Evolutionary conservation across 2,329 filamentous ascomycete genomes (phyloP).

Genomic region (Neoscytalidium dimidiatum): DNA sequence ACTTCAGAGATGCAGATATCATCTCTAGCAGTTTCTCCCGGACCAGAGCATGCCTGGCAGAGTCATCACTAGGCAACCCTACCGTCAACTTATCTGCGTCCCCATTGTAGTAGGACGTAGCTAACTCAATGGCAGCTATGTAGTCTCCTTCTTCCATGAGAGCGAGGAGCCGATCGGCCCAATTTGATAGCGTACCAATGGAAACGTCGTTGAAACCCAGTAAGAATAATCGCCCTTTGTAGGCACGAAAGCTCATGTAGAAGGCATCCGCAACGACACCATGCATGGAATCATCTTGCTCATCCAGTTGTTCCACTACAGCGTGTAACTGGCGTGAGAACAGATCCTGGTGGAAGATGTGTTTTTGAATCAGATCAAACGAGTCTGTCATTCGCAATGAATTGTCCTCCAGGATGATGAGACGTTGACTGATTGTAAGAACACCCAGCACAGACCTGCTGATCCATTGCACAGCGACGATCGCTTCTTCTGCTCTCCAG

Average conservation of each 20-base stretch:
- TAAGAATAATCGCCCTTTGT: slow-evolving; percentile 90
- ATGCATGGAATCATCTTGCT: slow-evolving; percentile 86
- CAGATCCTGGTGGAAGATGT: slow-evolving; percentile 87
- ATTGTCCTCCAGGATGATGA: slow-evolving; percentile 89
- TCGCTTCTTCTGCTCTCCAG: slow-evolving; percentile 93
- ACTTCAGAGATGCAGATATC: slow-evolving; percentile 87
- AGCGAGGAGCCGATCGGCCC: slow-evolving; percentile 90
- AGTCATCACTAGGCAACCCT: slow-evolving; percentile 82
- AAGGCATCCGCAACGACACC: slow-evolving; percentile 96
- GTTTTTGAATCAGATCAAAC: slow-evolving; percentile 86
- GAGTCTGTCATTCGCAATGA: slow-evolving; percentile 90
- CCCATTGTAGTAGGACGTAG: slow-evolving; percentile 88
- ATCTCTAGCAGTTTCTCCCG: slow-evolving; percentile 89
- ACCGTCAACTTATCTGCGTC: slow-evolving; percentile 93
- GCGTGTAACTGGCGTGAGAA: slow-evolving; percentile 85
- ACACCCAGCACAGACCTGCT: slow-evolving; percentile 90
- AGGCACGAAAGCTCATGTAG: slow-evolving; percentile 94
- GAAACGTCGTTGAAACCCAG: slow-evolving; percentile 93
- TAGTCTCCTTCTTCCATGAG: slow-evolving; percentile 98
- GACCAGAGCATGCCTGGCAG: slow-evolving; percentile 76
- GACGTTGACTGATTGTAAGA: slow-evolving; percentile 88
- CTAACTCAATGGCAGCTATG: slow-evolving; percentile 84
- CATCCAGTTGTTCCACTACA: slow-evolving; percentile 85
- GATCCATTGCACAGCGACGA: slow-evolving; percentile 95
- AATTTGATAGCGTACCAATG: slow-evolving; percentile 90